phyloP scores from a whole-genome alignment of 2,329 filamentous ascomycete genomes.

The Pezicula neosporulosa region DNA sequence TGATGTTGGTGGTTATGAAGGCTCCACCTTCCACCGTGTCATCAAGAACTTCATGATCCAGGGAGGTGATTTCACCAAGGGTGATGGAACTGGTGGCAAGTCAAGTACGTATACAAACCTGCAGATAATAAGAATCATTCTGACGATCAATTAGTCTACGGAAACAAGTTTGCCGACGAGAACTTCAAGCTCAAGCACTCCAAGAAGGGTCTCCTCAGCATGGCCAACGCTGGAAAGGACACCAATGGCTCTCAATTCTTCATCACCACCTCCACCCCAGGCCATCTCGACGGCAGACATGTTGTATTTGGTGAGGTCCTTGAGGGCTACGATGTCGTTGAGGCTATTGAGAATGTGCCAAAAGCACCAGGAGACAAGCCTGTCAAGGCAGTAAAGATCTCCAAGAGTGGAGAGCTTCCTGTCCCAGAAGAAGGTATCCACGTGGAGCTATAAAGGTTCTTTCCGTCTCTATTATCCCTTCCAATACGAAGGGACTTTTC shows the following conservation, averaged over 20 bases:
- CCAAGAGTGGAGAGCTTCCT: conserved; percentile 78
- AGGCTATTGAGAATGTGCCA: conserved; percentile 70
- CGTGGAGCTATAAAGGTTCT: conserved; percentile 69
- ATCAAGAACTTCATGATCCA: conserved; percentile 93
- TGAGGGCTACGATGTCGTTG: conserved; percentile 78
- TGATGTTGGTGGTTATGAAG: conserved; percentile 72
- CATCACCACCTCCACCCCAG: conserved; percentile 79
- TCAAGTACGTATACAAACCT: conserved; percentile 55
- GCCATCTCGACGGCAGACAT: conserved; percentile 79
- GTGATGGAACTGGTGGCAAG: conserved; percentile 81
- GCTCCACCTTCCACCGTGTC: conserved; percentile 82
- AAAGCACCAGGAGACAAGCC: conserved; percentile 69
- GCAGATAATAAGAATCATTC: background rate
- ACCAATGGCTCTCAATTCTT: conserved; percentile 91
- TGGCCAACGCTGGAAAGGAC: conserved; percentile 82
- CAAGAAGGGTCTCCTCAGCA: conserved; percentile 79
- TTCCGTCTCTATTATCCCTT: conserved; percentile 16
- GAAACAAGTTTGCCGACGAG: conserved; percentile 80
- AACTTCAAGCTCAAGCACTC: conserved; percentile 95
- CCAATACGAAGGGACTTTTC: conserved; percentile 22
- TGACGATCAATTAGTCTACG: conserved; percentile 60
- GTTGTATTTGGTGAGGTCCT: conserved; percentile 88
- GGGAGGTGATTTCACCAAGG: conserved; percentile 83
- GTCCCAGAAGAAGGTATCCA: conserved; percentile 91
- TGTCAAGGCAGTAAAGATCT: conserved; percentile 66